Base-by-base conservation (phyloP, 345 rosid species). In the Adansonia digitata region DNA sequence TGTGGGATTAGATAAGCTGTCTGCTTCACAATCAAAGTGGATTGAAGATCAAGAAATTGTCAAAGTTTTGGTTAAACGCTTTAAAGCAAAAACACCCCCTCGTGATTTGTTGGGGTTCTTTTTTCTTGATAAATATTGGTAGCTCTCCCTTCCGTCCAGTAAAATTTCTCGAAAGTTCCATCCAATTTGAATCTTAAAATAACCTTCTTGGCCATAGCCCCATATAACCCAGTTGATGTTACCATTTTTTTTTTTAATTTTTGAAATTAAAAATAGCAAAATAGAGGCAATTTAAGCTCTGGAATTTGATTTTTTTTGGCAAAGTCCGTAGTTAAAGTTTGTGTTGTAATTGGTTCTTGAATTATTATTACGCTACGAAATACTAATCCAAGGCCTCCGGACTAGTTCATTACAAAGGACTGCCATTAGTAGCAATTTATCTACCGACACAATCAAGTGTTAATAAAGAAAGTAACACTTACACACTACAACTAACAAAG, bases 1-100 rank as follows among this genome's bases (percentile, higher is more conserved):
- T 4, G 48, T 51, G 67, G 74, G 57, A 59, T 75, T 77, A 66
- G 87, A 39, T 80, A 70, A 77, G 80, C 10, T 71, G 82, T 82
- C 85, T 2, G 12, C 31, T 55, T 75, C 82, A 61, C 13, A 11
- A 71, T 68, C 57, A 10, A 73, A 18, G 75, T 70, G 69, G 6
- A 40, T 60, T 74, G n/a, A 70, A 75, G 59, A 45, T 9, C 22
- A 77, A 72, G 64, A 51, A n/a, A 17, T 49, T 72, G 42, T 45
- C 72, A 49, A 69, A 29, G 77, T 72, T 69, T n/a, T 70, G 70
- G 83, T 55, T 80, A 29, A 80, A 40, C 49, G 57, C 66, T 69
- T 42, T 20, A 72, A 76, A 42, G 52, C 22, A 75, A 34, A n/a
- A 78, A 56, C 53, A 55, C 31, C 9, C 78, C 42, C 42, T 48